Evolutionary conservation across 148 eudicot genomes (phyloP).

Genomic region (Rhododendron williamsianum): DNA sequence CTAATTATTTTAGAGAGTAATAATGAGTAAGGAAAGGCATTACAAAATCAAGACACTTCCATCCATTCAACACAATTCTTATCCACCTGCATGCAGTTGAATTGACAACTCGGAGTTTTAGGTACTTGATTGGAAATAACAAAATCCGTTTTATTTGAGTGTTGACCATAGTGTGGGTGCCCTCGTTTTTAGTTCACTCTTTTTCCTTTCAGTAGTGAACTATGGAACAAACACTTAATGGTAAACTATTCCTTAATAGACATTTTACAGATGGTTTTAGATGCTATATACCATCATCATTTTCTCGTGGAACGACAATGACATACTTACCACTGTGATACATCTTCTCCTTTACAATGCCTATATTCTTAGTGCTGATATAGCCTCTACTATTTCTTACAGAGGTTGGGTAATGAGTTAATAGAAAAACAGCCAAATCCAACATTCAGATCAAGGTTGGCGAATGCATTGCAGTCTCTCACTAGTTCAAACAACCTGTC

Average conservation of each 20-base stretch:
- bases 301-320: not conserved
- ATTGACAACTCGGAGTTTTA: not conserved
- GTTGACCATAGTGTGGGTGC: not conserved
- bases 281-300: not conserved
- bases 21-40: not conserved
- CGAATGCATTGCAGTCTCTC: slow-evolving; percentile 70
- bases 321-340: not conserved
- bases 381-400: slow-evolving; percentile 11
- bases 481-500: slow-evolving; percentile 63
- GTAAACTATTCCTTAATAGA: not conserved
- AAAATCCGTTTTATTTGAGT: not conserved
- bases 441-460: slow-evolving; percentile 56
- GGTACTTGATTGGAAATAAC: not conserved
- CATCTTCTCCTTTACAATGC: not conserved
- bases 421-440: slow-evolving; percentile 68
- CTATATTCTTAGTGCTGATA: not conserved
- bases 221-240: not conserved
- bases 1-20: not conserved
- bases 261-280: not conserved
- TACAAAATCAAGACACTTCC: not conserved
- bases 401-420: slow-evolving; percentile 71
- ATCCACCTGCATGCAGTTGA: not conserved
- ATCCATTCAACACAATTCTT: not conserved
- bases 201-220: not conserved
- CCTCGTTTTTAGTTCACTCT: not conserved